Evolutionary conservation across 225 moss, liverwort and hornwort species (phyloP).

Genomic region (Marchantia polymorpha): DNA sequence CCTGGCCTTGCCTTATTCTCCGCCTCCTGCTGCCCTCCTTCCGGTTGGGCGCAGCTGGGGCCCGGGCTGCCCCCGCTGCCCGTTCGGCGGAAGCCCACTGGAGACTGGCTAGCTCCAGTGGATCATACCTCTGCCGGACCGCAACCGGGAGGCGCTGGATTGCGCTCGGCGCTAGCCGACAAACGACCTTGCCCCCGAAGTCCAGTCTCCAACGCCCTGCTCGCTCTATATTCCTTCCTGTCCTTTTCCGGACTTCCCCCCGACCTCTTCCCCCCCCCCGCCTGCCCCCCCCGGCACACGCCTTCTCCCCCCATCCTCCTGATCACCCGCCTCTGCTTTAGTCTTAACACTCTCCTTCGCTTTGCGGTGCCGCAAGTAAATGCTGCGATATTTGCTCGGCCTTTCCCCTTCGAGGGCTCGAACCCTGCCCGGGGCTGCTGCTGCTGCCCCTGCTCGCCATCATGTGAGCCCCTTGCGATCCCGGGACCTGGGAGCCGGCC

Average conservation of each 20-base stretch:
- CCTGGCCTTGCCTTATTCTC: neutral
- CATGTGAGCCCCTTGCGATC: neutral
- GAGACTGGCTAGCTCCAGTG: neutral
- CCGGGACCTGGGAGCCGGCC: neutral
- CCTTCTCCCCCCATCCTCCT: neutral
- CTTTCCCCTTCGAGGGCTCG: neutral
- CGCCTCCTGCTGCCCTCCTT: neutral
- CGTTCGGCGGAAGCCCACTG: neutral
- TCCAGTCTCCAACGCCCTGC: neutral
- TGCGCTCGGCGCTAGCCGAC: neutral
- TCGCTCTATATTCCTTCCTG: neutral
- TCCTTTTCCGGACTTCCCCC: neutral
- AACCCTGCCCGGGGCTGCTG: neutral
- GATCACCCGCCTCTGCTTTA: neutral
- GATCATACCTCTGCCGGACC: neutral
- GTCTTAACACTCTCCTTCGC: neutral
- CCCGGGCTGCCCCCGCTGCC: neutral
- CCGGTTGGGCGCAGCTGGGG: constrained; percentile 4
- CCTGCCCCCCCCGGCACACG: neutral
- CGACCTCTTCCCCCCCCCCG: neutral
- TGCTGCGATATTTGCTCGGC: neutral
- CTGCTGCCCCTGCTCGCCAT: neutral
- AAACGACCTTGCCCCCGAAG: neutral
- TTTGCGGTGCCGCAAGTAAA: neutral
- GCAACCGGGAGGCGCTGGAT: neutral